Evolutionary conservation across 2,329 filamentous ascomycete genomes (phyloP), one percentile per base, ranked within the genome.

Genomic region (Cryphonectria japonica): DNA sequence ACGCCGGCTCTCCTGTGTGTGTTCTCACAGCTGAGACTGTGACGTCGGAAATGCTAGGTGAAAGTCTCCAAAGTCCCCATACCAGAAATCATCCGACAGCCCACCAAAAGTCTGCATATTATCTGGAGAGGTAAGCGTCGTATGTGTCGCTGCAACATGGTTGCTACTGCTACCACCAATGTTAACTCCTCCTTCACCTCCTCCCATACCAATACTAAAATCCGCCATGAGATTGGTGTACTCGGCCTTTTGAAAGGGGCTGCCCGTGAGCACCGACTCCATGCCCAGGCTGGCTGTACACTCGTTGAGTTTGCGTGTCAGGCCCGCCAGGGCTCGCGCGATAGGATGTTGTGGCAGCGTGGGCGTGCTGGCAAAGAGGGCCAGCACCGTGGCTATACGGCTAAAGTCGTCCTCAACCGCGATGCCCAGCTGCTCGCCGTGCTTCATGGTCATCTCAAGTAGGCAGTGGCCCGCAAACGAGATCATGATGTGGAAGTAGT

Each of bases 401-500:
- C 39, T n/a, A 39, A 64, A 43, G 26, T 64, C 61, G n/a, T 64
- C 61, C 39, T 64, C 19, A 2, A 13, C 61, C 6, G 22, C 34
- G 39, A 64, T 64, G 37, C 61, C 61, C 8, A 64, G 61, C 39
- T 64, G 39, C 8, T 64, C 61, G n/a, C 37, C 39, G 37, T 64
- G 39, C 22, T 64, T 64, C 22, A 26, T 43, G n/a, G 39, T 11
- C 39, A 64, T 41, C 37, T 64, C 61, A 22, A 64, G 39, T 22
- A 64, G n/a, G 39, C 34, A 64, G 61, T 64, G 61, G n/a, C 61
- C 37, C 8, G 61, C 61, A 43, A 64, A 64, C 11, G 61, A 41
- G 37, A 64, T 41, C 61, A 64, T 64, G 61, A 64, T 41, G 61
- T 64, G 61, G n/a, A 64, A 64, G 8, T 64, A 64, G 39, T 64